phyloP scores from a whole-genome alignment of 1,284 basidiomycete genomes.

The Tylopilus sp. region DNA sequence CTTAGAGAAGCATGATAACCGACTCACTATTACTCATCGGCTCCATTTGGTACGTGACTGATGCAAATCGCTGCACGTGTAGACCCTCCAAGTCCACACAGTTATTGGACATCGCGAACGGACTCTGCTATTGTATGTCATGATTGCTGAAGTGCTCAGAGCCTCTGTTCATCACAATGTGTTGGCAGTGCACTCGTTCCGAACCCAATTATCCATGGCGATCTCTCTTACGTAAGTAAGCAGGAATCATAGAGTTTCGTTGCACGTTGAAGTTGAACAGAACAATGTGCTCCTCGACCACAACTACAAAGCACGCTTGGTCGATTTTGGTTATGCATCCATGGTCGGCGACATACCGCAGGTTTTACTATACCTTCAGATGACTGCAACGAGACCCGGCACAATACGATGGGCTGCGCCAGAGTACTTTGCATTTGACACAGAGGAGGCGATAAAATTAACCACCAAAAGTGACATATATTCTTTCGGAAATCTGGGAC shows the following conservation, averaged over 20 bases:
- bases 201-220: background rate
- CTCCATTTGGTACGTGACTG: no score
- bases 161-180: background rate
- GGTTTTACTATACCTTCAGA: background rate
- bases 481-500: constrained; percentile 2
- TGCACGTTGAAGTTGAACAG: background rate
- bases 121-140: no score
- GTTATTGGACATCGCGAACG: no score
- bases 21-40: no score
- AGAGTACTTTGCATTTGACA: background rate
- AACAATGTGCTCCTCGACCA: constrained; percentile 1
- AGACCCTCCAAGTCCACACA: no score
- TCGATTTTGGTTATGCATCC: constrained; percentile 1
- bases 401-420: constrained; percentile 3
- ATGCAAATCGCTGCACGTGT: no score
- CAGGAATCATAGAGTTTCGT: background rate
- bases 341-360: background rate
- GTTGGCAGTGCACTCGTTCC: no score
- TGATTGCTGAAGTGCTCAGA: no score
- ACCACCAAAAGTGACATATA: constrained; percentile 9
- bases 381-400: background rate
- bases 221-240: background rate
- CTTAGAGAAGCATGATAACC: no score
- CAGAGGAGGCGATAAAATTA: background rate
- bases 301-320: background rate